Conservation (phyloP, 371 early-diverging fungal species). For the Mucor lusitanicus region DNA sequence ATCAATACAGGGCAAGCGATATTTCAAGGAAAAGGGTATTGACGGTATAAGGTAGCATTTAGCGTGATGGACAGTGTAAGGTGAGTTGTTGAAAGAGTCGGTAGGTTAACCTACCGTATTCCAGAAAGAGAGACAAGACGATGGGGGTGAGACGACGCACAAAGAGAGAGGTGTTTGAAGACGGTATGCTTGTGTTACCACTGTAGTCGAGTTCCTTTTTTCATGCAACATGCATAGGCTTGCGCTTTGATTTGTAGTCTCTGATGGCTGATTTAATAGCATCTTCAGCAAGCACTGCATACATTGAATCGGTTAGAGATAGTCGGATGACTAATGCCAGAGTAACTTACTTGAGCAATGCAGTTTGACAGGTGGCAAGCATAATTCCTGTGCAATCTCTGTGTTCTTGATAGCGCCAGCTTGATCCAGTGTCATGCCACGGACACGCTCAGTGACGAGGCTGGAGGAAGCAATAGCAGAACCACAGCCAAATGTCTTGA, state of each 20-base stretch:
- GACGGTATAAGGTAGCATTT: not conserved
- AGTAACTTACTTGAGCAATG: constrained; percentile 92
- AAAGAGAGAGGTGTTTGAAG: not conserved
- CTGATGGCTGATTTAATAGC: constrained; percentile 97
- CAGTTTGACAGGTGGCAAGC: constrained; percentile 97
- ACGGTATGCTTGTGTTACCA: not conserved
- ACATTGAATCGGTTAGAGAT: constrained; percentile 5
- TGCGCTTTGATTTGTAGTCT: constrained; percentile 80
- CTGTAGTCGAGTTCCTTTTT: not conserved
- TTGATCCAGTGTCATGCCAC: constrained; percentile 91
- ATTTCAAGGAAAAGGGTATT: not conserved
- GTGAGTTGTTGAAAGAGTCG: not conserved
- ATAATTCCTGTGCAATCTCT: constrained; percentile 96
- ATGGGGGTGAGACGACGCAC: not conserved
- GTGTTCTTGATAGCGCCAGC: constrained; percentile 94
- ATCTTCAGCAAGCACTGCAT: constrained; percentile 96
- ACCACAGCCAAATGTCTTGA: constrained; percentile 99
- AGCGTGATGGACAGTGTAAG: not conserved
- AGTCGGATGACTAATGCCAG: not conserved
- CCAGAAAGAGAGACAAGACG: not conserved
- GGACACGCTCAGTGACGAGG: constrained; percentile 93
- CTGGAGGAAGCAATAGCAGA: constrained; percentile 97
- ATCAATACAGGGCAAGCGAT: not conserved
- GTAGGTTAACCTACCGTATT: not conserved
- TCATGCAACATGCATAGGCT: not conserved